Conservation (phyloP, 352 stramenopile species). For the Albugo candida region DNA sequence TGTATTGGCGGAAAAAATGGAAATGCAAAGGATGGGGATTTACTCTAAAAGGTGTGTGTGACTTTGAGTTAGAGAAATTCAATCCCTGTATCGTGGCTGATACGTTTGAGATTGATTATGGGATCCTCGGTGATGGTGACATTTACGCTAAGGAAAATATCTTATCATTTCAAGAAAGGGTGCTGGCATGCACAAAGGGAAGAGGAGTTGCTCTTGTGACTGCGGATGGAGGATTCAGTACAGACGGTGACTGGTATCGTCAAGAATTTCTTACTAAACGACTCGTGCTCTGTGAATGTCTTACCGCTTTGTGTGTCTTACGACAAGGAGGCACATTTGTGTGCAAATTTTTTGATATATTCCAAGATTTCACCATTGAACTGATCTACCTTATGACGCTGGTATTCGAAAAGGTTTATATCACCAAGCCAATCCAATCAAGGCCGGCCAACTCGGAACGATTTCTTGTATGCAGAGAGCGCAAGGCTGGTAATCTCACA, state of each 20-base stretch:
- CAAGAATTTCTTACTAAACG: slow-evolving; percentile 30
- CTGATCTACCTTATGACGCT: slow-evolving; percentile 14
- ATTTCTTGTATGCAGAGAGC: slow-evolving; percentile 19
- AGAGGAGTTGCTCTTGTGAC: slow-evolving; percentile 19
- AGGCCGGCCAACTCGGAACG: slow-evolving; percentile 32
- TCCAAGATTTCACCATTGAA: slow-evolving; percentile 13
- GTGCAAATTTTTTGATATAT: slow-evolving; percentile 47
- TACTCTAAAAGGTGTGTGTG: not conserved
- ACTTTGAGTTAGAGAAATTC: not conserved
- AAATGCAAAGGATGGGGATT: slow-evolving; percentile 1
- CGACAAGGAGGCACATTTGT: slow-evolving; percentile 18
- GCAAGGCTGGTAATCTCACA: not conserved
- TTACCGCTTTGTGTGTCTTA: slow-evolving; percentile 21
- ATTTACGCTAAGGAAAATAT: not conserved
- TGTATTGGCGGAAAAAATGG: not conserved
- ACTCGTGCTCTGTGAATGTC: slow-evolving; percentile 25
- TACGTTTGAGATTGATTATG: not conserved
- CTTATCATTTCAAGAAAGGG: not conserved
- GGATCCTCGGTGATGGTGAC: not conserved
- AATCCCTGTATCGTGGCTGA: not conserved
- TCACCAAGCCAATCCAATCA: slow-evolving; percentile 31
- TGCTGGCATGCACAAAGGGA: not conserved
- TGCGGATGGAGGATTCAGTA: slow-evolving; percentile 38
- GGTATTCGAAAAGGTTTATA: slow-evolving; percentile 17
- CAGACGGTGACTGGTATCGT: slow-evolving; percentile 23